Percentiles rank a stretch among this genome's conserved stretches.
These are phyloP conservation scores for Fusarium pseudonygamai DNA, from an alignment of 2,329 filamentous ascomycete genomes.

Conservation along the genomic window DNA sequence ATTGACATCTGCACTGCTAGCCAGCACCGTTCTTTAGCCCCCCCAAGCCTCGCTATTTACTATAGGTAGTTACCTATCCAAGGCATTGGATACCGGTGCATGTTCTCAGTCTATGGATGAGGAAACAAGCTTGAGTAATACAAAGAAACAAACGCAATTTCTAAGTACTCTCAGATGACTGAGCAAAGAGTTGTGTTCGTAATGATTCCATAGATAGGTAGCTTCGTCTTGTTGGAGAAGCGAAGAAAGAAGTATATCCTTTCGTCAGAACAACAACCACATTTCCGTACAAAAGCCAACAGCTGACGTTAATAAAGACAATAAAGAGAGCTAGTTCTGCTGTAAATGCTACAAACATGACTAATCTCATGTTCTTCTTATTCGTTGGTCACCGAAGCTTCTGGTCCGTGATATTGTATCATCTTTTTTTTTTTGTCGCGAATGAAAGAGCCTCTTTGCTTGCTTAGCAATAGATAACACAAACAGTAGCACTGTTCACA, in stretches of 20 bases:
- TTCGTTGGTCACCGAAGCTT: constrained; percentile 31
- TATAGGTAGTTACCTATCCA: not conserved
- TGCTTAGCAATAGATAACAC: constrained; percentile 7
- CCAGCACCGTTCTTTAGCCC: not conserved
- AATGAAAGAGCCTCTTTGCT: constrained; percentile 11
- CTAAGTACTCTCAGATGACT: not conserved
- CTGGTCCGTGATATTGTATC: constrained; percentile 25
- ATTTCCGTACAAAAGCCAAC: not conserved
- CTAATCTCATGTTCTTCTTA: constrained; percentile 18
- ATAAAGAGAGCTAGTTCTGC: not conserved
- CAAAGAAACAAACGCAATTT: constrained; percentile 6
- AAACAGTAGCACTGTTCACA: not conserved
- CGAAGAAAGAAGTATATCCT: not conserved
- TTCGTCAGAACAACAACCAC: not conserved
- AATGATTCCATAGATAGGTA: not conserved
- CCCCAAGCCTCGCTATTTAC: not conserved
- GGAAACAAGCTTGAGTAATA: not conserved
- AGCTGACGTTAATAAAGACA: not conserved
- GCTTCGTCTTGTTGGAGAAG: not conserved
- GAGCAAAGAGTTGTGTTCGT: not conserved
- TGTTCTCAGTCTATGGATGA: not conserved
- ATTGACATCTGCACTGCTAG: not conserved
- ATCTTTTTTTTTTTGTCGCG: constrained; percentile 6
- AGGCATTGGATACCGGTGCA: not conserved
- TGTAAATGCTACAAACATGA: constrained; percentile 5